Percentiles rank a stretch among this genome's conserved stretches.
Evolutionary conservation across 345 rosid species (phyloP).

Genomic region (Eucalyptus sp.): DNA sequence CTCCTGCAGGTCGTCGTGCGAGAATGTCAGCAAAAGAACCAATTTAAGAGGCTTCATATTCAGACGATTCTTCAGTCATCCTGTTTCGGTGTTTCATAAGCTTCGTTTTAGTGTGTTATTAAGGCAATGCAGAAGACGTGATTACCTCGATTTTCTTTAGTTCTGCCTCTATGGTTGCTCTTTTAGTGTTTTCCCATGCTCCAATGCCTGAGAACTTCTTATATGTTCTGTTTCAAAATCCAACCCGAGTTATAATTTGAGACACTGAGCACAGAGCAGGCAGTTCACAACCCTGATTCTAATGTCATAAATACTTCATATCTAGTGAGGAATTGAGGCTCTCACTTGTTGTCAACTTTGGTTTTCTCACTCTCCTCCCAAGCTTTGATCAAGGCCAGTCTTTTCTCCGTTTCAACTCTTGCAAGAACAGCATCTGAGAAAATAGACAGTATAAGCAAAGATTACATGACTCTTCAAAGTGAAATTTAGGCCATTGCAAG

Average conservation of each 20-base stretch:
- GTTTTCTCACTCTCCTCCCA: constrained; percentile 90
- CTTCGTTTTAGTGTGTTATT: background rate
- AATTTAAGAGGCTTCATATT: background rate
- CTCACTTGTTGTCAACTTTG: constrained; percentile 73
- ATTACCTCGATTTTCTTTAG: constrained; percentile 52
- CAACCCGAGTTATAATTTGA: background rate
- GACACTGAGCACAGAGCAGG: background rate
- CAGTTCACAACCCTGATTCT: background rate
- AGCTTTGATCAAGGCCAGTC: constrained; percentile 48
- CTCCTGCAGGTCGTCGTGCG: constrained; percentile 19
- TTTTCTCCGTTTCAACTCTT: constrained; percentile 47
- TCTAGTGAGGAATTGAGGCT: background rate
- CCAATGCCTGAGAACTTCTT: constrained; percentile 37
- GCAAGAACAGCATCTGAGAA: constrained; percentile 33
- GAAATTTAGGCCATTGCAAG: background rate
- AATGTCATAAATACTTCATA: background rate
- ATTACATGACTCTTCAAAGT: background rate
- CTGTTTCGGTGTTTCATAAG: background rate
- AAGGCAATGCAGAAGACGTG: background rate
- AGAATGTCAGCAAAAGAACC: too few relatives aligned
- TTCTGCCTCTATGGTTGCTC: constrained; percentile 33
- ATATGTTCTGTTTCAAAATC: constrained; percentile 33
- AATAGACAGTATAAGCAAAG: background rate
- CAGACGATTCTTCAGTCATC: background rate
- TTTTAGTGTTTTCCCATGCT: constrained; percentile 60